These are phyloP conservation scores for Hypocreales sp. DNA, from an alignment of 2,329 filamentous ascomycete species.

Conservation along the genomic window DNA sequence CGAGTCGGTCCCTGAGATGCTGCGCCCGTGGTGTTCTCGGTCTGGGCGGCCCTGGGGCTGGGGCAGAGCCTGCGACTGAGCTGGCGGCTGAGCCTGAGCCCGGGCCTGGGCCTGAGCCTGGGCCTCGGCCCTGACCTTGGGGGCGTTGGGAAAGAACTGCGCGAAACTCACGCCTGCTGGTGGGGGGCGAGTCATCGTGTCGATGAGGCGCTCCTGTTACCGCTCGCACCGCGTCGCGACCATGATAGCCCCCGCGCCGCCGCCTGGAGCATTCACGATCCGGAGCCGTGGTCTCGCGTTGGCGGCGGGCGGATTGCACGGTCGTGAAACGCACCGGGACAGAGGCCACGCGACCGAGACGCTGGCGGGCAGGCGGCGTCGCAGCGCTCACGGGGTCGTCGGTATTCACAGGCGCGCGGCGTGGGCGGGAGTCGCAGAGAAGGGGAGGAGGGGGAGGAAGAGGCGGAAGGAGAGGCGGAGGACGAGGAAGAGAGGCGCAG, in stretches of 20 bases:
- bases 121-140: constrained; percentile 39
- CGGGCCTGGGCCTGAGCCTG: background rate
- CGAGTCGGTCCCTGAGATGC: constrained; percentile 8
- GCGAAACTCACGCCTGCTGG: constrained; percentile 64
- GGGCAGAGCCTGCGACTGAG: background rate
- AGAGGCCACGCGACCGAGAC: constrained; percentile 25
- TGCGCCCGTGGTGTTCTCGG: constrained; percentile 14
- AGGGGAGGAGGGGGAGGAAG: no score
- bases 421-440: no score
- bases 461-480: no score
- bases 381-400: background rate
- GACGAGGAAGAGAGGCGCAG: no score
- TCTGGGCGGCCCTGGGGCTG: constrained; percentile 19
- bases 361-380: constrained; percentile 1
- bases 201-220: constrained; percentile 30
- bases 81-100: constrained; percentile 11
- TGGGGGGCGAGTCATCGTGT: constrained; percentile 65
- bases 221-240: constrained; percentile 35
- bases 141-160: constrained; percentile 73
- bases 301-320: constrained; percentile 3
- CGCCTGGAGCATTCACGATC: constrained; percentile 8
- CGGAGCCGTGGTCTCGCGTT: constrained; percentile 6
- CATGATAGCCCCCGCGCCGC: constrained; percentile 36
- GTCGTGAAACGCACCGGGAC: no score
- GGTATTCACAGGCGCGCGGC: no score